phyloP scores from a whole-genome alignment of 331 rosid species.

The Acacia pycnantha region DNA sequence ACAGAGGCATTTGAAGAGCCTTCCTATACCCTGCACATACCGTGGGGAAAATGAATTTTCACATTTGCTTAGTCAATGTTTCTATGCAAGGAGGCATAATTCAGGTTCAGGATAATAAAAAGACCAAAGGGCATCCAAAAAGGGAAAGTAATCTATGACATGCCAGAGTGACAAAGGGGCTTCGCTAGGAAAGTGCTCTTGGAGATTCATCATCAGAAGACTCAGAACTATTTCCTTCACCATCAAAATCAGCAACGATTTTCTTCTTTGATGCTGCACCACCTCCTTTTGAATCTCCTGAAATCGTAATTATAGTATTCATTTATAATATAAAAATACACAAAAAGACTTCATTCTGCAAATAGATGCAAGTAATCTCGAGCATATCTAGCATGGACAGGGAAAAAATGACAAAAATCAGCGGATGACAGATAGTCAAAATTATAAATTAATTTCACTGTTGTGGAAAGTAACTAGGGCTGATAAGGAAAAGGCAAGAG shows the following conservation, averaged over 20 bases:
- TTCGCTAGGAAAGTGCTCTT: slow-evolving; percentile 62
- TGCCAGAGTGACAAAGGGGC: slow-evolving; percentile 85
- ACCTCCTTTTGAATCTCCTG: slow-evolving; percentile 54
- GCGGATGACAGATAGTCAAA: background rate
- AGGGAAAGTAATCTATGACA: background rate
- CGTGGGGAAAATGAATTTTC: slow-evolving; percentile 19
- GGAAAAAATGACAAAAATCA: background rate
- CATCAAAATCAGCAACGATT: slow-evolving; percentile 53
- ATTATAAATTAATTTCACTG: background rate
- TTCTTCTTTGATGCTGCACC: slow-evolving; percentile 64
- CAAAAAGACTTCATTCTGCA: background rate
- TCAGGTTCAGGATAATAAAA: background rate
- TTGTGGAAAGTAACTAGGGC: background rate
- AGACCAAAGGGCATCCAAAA: background rate
- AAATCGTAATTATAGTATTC: background rate
- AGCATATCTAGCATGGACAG: background rate
- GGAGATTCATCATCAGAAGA: slow-evolving; percentile 75
- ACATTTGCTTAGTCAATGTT: background rate
- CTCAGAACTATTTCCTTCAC: slow-evolving; percentile 74
- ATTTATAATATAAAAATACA: slow-evolving; percentile 2
- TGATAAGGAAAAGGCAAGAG: background rate
- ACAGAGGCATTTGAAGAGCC: slow-evolving; percentile 96
- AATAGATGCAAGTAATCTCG: background rate
- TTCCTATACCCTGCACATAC: slow-evolving; percentile 77
- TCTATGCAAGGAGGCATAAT: slow-evolving; percentile 4